These are phyloP conservation scores for Bonia amplexicaulis DNA, from an alignment of 176 grass and related monocot genomes.

Conservation along the genomic window DNA sequence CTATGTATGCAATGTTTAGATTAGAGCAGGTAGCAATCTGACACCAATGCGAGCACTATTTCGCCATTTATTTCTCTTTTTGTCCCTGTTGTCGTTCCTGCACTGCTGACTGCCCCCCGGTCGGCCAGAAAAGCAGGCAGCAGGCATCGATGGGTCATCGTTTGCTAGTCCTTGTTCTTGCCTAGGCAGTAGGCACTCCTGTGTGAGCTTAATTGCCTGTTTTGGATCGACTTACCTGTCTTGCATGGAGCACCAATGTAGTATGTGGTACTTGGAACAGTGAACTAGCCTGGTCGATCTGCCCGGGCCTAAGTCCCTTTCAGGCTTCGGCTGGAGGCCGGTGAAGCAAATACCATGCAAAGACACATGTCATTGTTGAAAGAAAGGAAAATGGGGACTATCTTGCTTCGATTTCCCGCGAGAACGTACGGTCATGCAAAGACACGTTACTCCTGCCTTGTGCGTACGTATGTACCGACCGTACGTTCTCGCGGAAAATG, in stretches of 20 bases:
- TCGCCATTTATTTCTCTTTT: not conserved
- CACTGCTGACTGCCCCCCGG: not conserved
- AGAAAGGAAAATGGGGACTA: too few relatives aligned
- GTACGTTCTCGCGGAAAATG: too few relatives aligned
- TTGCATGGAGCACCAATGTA: not conserved
- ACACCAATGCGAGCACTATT: not conserved
- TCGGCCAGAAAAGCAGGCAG: not conserved
- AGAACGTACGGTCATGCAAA: too few relatives aligned
- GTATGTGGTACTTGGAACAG: not conserved
- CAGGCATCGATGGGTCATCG: not conserved
- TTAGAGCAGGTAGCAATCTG: not conserved
- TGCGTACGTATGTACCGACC: too few relatives aligned
- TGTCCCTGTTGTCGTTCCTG: not conserved
- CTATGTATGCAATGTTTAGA: not conserved
- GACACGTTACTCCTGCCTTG: too few relatives aligned
- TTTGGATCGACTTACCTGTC: not conserved
- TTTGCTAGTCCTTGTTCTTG: constrained; percentile 20
- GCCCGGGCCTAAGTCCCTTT: not conserved
- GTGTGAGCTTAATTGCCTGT: not conserved
- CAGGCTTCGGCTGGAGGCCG: not conserved
- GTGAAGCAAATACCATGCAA: too few relatives aligned
- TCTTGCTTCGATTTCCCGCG: not conserved
- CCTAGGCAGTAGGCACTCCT: not conserved
- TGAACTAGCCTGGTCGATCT: not conserved
- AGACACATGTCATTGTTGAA: not conserved